Conservation (phyloP, 2,329 filamentous ascomycete species). For the Talaromyces sp. region DNA sequence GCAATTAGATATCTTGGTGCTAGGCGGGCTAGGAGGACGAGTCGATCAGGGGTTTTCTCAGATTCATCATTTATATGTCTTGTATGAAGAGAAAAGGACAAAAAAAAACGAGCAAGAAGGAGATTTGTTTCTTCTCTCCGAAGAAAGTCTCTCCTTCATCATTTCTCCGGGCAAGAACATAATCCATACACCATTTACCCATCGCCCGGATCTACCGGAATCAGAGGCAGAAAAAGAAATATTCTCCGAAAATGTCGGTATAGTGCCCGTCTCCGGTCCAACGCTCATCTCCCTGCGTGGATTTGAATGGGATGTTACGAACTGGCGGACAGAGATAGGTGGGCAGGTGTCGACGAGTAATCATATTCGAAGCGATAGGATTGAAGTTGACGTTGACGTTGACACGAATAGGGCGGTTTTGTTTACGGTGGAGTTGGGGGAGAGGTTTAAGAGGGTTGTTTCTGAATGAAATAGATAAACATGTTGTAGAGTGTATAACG, state of each 20-base stretch:
- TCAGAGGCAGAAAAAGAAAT: constrained; percentile 16
- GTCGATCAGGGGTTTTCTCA: constrained; percentile 90
- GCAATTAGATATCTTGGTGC: constrained; percentile 63
- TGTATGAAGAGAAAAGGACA: constrained; percentile 34
- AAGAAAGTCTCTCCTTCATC: constrained; percentile 75
- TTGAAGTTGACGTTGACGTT: constrained; percentile 56
- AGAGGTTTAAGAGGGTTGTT: constrained; percentile 28
- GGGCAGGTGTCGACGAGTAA: constrained; percentile 75
- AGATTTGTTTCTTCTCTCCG: constrained; percentile 70
- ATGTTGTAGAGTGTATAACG: not conserved
- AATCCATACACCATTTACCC: constrained; percentile 57
- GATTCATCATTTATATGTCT: constrained; percentile 72
- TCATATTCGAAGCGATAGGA: constrained; percentile 58
- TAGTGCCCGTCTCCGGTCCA: constrained; percentile 76
- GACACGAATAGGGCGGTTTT: constrained; percentile 52
- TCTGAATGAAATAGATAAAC: too few species aligned
- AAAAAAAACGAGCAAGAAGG: not conserved
- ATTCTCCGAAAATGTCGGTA: constrained; percentile 76
- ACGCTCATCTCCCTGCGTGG: constrained; percentile 74
- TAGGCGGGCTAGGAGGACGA: constrained; percentile 82
- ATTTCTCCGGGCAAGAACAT: constrained; percentile 63
- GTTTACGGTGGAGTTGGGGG: constrained; percentile 65
- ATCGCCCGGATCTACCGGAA: constrained; percentile 14
- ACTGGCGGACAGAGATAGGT: constrained; percentile 75
- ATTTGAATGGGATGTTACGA: constrained; percentile 81